Percentiles rank a stretch among this genome's conserved stretches.
Conservation (phyloP, 495 filamentous ascomycete genomes). For the Neurospora sp. region DNA sequence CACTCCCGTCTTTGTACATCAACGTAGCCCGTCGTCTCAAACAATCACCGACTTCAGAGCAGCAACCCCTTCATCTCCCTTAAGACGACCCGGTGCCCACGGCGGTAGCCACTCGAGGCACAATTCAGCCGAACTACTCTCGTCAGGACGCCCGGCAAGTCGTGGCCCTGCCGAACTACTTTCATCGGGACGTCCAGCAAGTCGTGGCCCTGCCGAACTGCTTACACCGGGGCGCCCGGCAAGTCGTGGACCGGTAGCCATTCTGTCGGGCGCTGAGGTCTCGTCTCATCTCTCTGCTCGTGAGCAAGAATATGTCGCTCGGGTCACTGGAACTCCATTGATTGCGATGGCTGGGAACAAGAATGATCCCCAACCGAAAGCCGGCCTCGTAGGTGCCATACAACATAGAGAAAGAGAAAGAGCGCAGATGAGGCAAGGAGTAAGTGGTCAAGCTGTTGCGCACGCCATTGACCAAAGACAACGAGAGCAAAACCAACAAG, state of each 20-base stretch:
- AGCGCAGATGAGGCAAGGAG: conserved; percentile 57
- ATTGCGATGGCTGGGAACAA: conserved; percentile 57
- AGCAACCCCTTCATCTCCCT: conserved; percentile 35
- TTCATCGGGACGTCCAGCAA: conserved; percentile 11
- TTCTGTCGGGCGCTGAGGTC: conserved; percentile 36
- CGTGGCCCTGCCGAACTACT: conserved; percentile 20
- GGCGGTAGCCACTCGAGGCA: conserved; percentile 36
- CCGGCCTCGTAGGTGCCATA: conserved; percentile 66
- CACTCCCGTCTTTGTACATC: conserved; percentile 42
- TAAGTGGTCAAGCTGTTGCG: conserved; percentile 63
- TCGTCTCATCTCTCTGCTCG: conserved; percentile 74
- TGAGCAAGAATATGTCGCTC: conserved; percentile 89
- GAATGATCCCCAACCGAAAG: conserved; percentile 38
- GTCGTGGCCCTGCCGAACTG: conserved; percentile 23
- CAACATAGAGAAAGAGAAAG: conserved; percentile 67
- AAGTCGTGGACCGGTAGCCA: conserved; percentile 25
- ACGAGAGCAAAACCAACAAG: conserved; percentile 43
- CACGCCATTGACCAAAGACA: conserved; percentile 70
- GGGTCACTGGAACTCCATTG: conserved; percentile 72
- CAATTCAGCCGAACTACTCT: conserved; percentile 18
- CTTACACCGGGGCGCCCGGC: conserved; percentile 20
- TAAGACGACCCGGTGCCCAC: conserved; percentile 13
- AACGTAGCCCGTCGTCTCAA: conserved; percentile 48
- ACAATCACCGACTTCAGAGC: conserved; percentile 36
- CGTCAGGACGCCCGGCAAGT: conserved; percentile 12